Evolutionary conservation across 208 protist genomes (phyloP), one percentile per base, ranked within the genome.

Genomic region (Acanthamoeba lenticulata): DNA sequence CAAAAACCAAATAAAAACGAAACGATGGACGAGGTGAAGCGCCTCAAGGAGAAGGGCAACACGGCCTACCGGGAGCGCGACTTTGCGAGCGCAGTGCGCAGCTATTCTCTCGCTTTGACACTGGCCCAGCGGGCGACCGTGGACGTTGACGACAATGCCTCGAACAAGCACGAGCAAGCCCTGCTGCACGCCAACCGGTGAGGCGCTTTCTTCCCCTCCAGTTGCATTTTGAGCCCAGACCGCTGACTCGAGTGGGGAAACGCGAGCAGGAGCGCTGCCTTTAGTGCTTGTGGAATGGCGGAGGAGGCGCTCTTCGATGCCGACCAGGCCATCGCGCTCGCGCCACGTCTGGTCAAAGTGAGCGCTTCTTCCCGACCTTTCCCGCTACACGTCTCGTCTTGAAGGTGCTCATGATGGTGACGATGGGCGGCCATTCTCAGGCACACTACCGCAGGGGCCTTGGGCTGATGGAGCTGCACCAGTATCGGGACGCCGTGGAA

Each of bases 221-320:
- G 9, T 13, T 29, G 0, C 1, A 2, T 57, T 57, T 57, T 21
- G 2, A 27, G 19, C 24, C 24, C 49, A 21, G 15, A 27, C 0
- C 24, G 55, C 17, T 62, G 55, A 29, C 55, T 67, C 27, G 57
- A 60, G 52, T n/a, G n/a, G n/a, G n/a, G n/a, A n/a, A n/a, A n/a
- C n/a, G n/a, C n/a, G n/a, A n/a, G 52, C 2, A 86, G 77, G 77
- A 86, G 77, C 27, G 77, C 77, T 19, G 77, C 77, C 3, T 86
- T 57, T 36, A 29, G 9, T 2, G 77, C 77, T 3, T 86, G 77
- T 40, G 34, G 77, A 27, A 47, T 86, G 44, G 13, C 77, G 13
- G 4, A 24, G 13, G 77, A 86, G 45, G 77, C 77, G 27, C 77
- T 86, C 4, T 24, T 29, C 7, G 77, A 86, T 57, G 77, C 77